A percentile compares a stretch with the other conserved stretches of the same genome.
These are phyloP conservation scores for Plantago ovata DNA, from an alignment of 257 asterid species.

Conservation along the genomic window DNA sequence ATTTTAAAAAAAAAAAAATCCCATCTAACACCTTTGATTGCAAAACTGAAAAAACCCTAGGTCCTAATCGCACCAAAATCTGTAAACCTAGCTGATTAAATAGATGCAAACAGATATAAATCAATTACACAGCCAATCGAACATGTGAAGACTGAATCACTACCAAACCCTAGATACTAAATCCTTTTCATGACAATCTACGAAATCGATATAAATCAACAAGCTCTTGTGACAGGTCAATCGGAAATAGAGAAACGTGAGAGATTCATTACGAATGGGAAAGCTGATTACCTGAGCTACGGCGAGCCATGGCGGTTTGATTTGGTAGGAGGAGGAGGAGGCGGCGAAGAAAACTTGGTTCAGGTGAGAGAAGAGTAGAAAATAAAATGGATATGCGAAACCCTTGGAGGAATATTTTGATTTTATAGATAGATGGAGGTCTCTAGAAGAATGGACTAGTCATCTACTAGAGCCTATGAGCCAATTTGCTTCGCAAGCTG, in stretches of 20 bases:
- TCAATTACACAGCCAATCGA: too few relatives aligned
- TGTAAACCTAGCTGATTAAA: too few relatives aligned
- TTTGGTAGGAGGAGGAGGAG: background rate
- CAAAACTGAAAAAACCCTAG: too few relatives aligned
- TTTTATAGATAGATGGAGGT: background rate
- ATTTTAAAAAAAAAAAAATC: too few relatives aligned
- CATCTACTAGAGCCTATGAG: background rate
- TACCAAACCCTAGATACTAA: constrained; percentile 6
- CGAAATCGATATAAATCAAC: background rate
- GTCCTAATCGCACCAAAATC: too few relatives aligned
- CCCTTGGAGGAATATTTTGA: background rate
- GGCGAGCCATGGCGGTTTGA: constrained; percentile 53
- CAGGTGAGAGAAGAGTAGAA: background rate
- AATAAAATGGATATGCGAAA: background rate
- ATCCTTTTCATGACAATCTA: too few relatives aligned
- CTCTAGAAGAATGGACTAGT: background rate
- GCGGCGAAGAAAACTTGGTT: constrained; percentile 12
- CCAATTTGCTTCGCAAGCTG: too few relatives aligned
- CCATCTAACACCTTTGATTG: too few relatives aligned
- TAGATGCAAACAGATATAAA: too few relatives aligned
- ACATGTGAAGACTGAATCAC: background rate
- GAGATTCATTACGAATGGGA: background rate
- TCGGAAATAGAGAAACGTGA: background rate
- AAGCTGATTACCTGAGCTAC: constrained; percentile 62
- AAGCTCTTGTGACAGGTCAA: background rate